Evolutionary conservation across 1,284 basidiomycete species (phyloP).

Genomic region (Ustilago vetiveriae): DNA sequence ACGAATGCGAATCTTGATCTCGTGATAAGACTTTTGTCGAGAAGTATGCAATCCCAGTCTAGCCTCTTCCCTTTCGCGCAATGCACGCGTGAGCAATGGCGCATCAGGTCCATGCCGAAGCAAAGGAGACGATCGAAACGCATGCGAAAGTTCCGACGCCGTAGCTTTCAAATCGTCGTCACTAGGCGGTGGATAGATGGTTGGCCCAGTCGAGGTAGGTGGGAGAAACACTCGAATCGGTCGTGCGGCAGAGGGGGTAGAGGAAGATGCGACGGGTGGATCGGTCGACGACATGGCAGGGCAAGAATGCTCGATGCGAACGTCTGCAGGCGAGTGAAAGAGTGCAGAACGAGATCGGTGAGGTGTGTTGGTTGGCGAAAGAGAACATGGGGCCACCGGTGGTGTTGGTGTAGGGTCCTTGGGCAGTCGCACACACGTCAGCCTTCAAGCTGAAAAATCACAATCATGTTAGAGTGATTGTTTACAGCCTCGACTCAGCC

Average conservation of each 20-base stretch:
- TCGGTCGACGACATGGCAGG: conserved; percentile 1
- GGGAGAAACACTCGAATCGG: conserved; percentile 17
- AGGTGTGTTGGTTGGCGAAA: no score
- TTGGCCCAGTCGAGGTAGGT: background rate
- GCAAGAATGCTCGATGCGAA: no score
- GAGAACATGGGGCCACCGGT: no score
- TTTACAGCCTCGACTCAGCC: no score
- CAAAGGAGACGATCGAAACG: conserved; percentile 74
- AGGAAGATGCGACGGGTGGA: background rate
- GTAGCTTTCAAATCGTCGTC: conserved; percentile 73
- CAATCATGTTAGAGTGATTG: background rate
- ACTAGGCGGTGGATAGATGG: background rate
- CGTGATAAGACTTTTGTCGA: conserved; percentile 77
- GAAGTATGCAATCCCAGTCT: conserved; percentile 71
- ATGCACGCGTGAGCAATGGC: conserved; percentile 77
- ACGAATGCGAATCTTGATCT: conserved; percentile 82
- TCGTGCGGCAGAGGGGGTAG: background rate
- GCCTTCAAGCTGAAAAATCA: no score
- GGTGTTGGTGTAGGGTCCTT: no score
- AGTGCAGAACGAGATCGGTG: no score
- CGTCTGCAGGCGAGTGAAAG: no score
- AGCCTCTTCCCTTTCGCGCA: conserved; percentile 74
- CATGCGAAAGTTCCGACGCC: conserved; percentile 76
- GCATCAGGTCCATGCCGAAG: conserved; percentile 78
- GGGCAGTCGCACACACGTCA: no score